phyloP scores from a whole-genome alignment of 2,329 filamentous ascomycete species.

The Penicillium decumbens region DNA sequence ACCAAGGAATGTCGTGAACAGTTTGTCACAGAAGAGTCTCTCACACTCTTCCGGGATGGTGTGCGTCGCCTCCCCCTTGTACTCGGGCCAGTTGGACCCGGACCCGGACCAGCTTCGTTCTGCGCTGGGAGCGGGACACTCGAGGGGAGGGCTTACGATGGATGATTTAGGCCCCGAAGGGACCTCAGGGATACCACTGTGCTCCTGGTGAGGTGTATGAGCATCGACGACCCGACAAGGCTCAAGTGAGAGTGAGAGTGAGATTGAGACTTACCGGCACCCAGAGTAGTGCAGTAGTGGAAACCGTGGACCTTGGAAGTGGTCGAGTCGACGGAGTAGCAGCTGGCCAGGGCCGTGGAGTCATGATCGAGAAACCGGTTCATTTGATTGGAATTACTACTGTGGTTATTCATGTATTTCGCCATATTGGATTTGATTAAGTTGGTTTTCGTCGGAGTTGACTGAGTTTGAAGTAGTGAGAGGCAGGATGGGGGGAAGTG shows the following conservation, averaged over 20 bases:
- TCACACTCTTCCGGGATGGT: slow-evolving; percentile 99
- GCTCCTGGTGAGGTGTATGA: slow-evolving; percentile 51
- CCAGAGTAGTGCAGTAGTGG: slow-evolving; percentile 93
- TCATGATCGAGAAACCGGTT: slow-evolving; percentile 53
- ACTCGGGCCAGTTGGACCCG: slow-evolving; percentile 34
- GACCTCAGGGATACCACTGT: slow-evolving; percentile 95
- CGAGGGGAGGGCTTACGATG: slow-evolving; percentile 84
- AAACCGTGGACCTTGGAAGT: slow-evolving; percentile 71
- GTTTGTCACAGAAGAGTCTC: slow-evolving; percentile 98
- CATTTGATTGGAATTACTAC: slow-evolving; percentile 62
- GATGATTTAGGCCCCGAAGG: slow-evolving; percentile 79
- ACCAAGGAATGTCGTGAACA: slow-evolving; percentile 92
- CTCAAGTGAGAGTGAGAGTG: slow-evolving; percentile 9
- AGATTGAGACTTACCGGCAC: slow-evolving; percentile 57
- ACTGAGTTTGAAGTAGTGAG: slow-evolving; percentile 1
- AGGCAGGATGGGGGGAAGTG: neutral
- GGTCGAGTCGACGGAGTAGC: slow-evolving; percentile 73
- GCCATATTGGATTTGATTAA: slow-evolving; percentile 28
- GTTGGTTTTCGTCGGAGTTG: slow-evolving; percentile 1
- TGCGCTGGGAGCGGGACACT: slow-evolving; percentile 61
- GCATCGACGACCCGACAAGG: neutral
- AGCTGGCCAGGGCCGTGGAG: slow-evolving; percentile 76
- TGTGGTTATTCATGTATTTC: slow-evolving; percentile 60
- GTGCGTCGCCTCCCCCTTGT: slow-evolving; percentile 84
- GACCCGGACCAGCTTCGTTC: slow-evolving; percentile 48